Conservation (phyloP, 106 monocot species). For the Gastrodia elata region DNA sequence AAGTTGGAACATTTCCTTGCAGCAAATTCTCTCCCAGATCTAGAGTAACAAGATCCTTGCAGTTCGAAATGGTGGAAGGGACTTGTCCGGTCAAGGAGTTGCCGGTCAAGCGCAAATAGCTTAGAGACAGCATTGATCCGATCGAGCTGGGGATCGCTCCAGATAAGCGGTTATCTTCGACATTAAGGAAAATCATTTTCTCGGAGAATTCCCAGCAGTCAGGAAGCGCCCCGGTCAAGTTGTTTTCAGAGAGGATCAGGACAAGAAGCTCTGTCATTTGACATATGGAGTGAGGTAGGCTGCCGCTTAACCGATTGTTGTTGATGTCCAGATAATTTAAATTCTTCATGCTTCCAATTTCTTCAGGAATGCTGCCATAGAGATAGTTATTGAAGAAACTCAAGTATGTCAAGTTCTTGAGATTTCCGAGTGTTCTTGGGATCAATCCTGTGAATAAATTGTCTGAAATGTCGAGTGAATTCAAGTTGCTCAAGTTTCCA, state of each 20-base stretch:
- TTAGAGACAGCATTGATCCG: not conserved
- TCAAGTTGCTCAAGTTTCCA: conserved; percentile 1
- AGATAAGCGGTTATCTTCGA: conserved; percentile 7
- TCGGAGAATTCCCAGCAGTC: not conserved
- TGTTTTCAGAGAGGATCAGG: not conserved
- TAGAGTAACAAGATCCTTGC: conserved; percentile 4
- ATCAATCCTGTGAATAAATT: conserved; percentile 5
- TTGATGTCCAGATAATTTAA: not conserved
- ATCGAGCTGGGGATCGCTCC: conserved; percentile 16
- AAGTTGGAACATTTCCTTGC: conserved; percentile 13
- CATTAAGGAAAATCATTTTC: no score
- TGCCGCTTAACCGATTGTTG: not conserved
- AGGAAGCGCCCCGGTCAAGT: not conserved
- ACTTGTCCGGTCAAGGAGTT: conserved; percentile 20
- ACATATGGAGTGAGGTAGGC: conserved; percentile 1
- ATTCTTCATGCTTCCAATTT: not conserved
- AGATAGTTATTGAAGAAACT: not conserved
- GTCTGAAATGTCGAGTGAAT: not conserved
- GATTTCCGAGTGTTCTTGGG: not conserved
- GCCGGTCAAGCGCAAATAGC: conserved; percentile 8
- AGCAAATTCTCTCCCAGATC: conserved; percentile 22
- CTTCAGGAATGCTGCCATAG: not conserved
- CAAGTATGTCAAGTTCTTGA: not conserved
- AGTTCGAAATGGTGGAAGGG: conserved; percentile 12
- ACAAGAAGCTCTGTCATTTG: not conserved